Percentiles rank a stretch among this genome's conserved stretches.
Evolutionary conservation across 228 moss, liverwort and hornwort species (phyloP).

Genomic region (Sphagnum magellanicum): DNA sequence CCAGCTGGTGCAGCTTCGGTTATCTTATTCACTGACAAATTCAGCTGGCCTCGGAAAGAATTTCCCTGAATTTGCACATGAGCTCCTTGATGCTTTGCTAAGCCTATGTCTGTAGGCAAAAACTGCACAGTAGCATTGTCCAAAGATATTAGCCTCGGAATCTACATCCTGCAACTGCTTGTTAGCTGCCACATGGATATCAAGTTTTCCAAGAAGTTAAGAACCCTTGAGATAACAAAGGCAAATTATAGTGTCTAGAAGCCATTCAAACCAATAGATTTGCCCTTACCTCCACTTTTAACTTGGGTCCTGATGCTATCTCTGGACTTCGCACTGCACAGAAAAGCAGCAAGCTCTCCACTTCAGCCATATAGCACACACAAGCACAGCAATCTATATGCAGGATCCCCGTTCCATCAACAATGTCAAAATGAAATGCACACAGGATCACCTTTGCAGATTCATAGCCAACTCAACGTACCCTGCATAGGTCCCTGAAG

Average conservation of each 20-base stretch:
- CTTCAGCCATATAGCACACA: conserved; percentile 4
- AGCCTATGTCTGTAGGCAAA: conserved; percentile 5
- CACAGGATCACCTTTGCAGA: conserved; percentile 4
- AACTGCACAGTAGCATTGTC: not conserved
- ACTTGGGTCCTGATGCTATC: conserved; percentile 22
- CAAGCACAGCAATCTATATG: not conserved
- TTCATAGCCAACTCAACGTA: conserved; percentile 15
- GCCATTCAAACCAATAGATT: conserved; percentile 9
- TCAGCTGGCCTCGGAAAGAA: conserved; percentile 2
- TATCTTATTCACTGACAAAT: conserved; percentile 10
- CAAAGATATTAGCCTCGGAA: not conserved
- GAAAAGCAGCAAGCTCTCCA: conserved; percentile 9
- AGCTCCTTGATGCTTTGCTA: conserved; percentile 3
- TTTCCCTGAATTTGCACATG: conserved; percentile 9
- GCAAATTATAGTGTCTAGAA: not conserved
- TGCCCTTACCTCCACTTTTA: conserved; percentile 20
- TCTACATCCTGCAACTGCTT: too few relatives aligned
- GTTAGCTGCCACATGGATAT: too few relatives aligned
- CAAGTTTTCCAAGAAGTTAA: too few relatives aligned
- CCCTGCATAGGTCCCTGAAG: conserved; percentile 33
- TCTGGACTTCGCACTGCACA: conserved; percentile 23
- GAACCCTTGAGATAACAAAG: not conserved
- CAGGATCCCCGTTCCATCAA: not conserved
- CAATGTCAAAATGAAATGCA: not conserved
- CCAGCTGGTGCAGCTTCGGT: conserved; percentile 16